phyloP scores from a whole-genome alignment of 2,329 filamentous ascomycete genomes.

The Bipolaris cookei region DNA sequence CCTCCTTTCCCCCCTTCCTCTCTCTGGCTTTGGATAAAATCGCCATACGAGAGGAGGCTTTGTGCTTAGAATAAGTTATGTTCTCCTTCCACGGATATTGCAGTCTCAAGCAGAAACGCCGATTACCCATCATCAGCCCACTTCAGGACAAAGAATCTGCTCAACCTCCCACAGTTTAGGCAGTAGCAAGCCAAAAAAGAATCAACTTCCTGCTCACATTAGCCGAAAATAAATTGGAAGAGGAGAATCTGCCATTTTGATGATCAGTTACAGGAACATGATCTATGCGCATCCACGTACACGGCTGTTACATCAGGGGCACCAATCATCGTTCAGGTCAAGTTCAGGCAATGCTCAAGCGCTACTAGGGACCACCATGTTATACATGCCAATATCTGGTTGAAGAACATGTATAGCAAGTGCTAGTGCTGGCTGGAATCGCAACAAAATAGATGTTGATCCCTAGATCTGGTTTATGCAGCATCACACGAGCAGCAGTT shows the following conservation, averaged over 20 bases:
- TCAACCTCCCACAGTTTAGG: not conserved
- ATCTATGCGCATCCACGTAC: not conserved
- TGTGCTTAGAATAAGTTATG: no score
- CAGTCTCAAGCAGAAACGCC: no score
- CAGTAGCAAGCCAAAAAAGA: not conserved
- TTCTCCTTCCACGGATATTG: no score
- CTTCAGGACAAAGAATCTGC: not conserved
- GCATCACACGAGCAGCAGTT: not conserved
- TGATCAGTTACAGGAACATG: not conserved
- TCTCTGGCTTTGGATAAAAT: no score
- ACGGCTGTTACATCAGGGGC: not conserved
- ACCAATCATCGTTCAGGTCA: not conserved
- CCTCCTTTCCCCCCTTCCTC: no score
- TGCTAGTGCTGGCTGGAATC: not conserved
- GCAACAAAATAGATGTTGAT: not conserved
- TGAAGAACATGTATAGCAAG: not conserved
- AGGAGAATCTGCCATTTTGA: not conserved
- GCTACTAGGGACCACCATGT: not conserved
- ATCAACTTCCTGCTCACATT: not conserved
- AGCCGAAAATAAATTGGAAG: not conserved
- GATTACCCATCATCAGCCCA: not conserved
- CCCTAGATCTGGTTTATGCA: not conserved
- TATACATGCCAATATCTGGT: not conserved
- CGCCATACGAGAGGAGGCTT: no score
- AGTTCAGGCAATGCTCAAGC: not conserved